Percentiles rank a stretch among this genome's conserved stretches.
Conservation (phyloP, 2,329 filamentous ascomycete species). For the Aureobasidium mangrovei region DNA sequence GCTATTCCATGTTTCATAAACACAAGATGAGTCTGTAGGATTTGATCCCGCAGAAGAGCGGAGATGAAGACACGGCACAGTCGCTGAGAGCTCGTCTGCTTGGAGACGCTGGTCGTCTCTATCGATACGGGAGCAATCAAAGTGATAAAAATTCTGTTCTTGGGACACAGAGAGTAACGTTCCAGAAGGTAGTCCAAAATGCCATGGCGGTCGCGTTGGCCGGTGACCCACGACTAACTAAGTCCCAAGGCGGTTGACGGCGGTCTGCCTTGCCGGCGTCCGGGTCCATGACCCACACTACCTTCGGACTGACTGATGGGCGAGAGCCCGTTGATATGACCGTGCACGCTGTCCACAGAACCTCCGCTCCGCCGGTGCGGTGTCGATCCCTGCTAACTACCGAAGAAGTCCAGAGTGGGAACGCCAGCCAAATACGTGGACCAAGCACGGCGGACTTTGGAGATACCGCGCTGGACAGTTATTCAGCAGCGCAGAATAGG, state of each 20-base stretch:
- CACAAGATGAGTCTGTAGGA: not conserved
- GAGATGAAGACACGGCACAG: not conserved
- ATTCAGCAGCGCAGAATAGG: not conserved
- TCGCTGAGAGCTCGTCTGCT: too few species aligned
- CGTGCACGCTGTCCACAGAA: not conserved
- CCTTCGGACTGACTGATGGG: not conserved
- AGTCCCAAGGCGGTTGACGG: not conserved
- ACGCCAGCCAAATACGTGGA: not conserved
- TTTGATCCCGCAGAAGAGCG: not conserved
- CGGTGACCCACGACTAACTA: not conserved
- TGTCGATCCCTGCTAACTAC: not conserved
- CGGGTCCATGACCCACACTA: not conserved
- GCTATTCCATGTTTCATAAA: not conserved
- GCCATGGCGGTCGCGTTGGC: not conserved
- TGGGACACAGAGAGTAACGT: not conserved
- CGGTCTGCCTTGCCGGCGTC: not conserved
- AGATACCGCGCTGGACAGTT: not conserved
- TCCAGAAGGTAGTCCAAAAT: not conserved
- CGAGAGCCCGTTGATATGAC: conserved; percentile 5
- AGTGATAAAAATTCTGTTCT: not conserved
- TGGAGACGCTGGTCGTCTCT: too few species aligned
- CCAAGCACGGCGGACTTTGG: not conserved
- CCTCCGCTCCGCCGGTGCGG: conserved; percentile 9
- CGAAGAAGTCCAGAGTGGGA: not conserved
- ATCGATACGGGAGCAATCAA: not conserved